A percentile compares a stretch with the other conserved stretches of the same genome.
phyloP scores from a whole-genome alignment of 2,329 filamentous ascomycete species.

The Colletotrichum caudatum region DNA sequence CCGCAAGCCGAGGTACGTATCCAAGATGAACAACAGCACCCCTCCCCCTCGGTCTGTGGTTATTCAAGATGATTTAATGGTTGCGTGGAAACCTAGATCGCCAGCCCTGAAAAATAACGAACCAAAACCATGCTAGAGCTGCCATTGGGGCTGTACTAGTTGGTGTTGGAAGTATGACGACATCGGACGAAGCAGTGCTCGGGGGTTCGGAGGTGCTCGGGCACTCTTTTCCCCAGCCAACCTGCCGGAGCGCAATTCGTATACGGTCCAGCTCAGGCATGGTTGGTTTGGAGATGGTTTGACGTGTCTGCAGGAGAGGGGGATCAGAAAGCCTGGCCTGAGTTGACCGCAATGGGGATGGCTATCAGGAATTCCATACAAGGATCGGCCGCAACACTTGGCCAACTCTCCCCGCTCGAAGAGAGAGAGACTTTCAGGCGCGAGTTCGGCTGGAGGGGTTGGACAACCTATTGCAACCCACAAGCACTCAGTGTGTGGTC shows the following conservation, averaged over 20 bases:
- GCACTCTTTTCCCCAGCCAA: neutral
- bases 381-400: conserved; percentile 7
- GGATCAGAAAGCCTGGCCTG: neutral
- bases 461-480: conserved; percentile 18
- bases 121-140: neutral
- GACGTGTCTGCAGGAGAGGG: neutral
- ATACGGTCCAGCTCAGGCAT: neutral
- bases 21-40: neutral
- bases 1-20: neutral
- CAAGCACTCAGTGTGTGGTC: conserved; percentile 17
- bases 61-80: conserved; percentile 17
- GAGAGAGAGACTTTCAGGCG: conserved; percentile 10
- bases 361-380: conserved; percentile 12
- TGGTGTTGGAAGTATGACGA: conserved; percentile 19
- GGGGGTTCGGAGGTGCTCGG: conserved; percentile 29
- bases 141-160: neutral
- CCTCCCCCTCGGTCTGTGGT: neutral
- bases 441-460: conserved; percentile 18
- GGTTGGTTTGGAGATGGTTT: neutral
- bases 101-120: neutral
- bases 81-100: neutral
- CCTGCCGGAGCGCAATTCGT: neutral
- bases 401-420: conserved; percentile 10
- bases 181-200: conserved; percentile 25
- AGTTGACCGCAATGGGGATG: conserved; percentile 6